Conservation (phyloP, 495 filamentous ascomycete species). For the Clohesyomyces aquaticus region DNA sequence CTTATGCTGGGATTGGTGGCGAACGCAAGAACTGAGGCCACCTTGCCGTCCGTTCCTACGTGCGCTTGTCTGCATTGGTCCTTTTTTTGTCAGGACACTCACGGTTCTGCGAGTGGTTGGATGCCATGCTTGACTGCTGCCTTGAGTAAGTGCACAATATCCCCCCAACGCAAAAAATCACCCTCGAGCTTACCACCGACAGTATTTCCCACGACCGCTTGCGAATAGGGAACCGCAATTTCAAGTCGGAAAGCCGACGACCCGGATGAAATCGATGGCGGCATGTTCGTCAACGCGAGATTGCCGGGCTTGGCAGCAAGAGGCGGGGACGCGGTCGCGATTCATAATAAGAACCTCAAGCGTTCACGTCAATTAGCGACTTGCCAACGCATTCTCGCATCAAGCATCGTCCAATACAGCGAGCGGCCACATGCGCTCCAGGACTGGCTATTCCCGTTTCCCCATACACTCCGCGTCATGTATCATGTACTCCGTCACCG, state of each 20-base stretch:
- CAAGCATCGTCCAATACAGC: constrained; percentile 30
- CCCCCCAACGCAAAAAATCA: no score
- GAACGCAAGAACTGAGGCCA: neutral
- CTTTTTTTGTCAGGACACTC: no score
- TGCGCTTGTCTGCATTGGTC: neutral
- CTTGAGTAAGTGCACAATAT: no score
- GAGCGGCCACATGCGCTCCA: constrained; percentile 24
- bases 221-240: no score
- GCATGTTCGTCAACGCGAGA: neutral
- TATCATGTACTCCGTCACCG: constrained; percentile 41
- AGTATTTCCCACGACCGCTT: no score
- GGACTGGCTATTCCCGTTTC: constrained; percentile 17
- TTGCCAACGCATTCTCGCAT: constrained; percentile 36
- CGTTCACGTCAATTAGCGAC: constrained; percentile 22
- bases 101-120: neutral
- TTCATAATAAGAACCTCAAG: neutral
- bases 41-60: neutral
- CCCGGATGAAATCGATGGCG: neutral
- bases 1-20: neutral
- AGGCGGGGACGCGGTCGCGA: neutral
- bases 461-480: constrained; percentile 36
- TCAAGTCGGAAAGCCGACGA: no score
- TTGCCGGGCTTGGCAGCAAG: constrained; percentile 13
- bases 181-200: no score
- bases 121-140: no score